Base-by-base conservation (phyloP, 352 stramenopile genomes). In the Phytophthora sp. region DNA sequence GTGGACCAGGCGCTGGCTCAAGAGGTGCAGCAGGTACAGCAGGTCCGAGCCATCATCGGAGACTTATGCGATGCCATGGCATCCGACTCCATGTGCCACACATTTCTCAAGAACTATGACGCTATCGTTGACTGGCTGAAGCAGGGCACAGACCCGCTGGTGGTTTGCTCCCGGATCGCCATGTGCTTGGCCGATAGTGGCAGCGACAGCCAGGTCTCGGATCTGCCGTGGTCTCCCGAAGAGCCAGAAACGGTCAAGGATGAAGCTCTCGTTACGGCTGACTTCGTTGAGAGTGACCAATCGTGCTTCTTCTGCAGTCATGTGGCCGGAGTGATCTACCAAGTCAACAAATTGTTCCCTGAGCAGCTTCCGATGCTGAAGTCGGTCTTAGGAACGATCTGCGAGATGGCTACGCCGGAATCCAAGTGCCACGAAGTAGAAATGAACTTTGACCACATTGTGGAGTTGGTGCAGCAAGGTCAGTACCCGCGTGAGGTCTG, bases 61-160 rank as follows among this genome's bases (percentile, higher is more conserved):
- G 85, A 94, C 57, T 63, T 94, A 24, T 94, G 85, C 57, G 74
- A 90, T 42, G 79, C 80, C 42, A 89, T 92, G 80, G 54, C 79
- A 15, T 42, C 63, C 4, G 82, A 91, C 53, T 94, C 85, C 6
- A 89, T 84, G 80, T 95, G 87, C 75, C 86, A 93, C 70, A 71
- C 69, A 41, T 89, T 95, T 63, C 42, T 93, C 8, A 86, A 91
- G 39, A 78, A 79, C 51, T 94, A 79, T 45, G 85, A 95, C 55
- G 69, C 84, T 21, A 86, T 95, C 49, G 85, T 95, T 5, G 65
- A 83, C 27, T 94, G 85, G 87, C 63, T 95, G 8, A 88, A 81
- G 56, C 69, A 92, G 27, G 87, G 80, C 30, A 93, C 82, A 1
- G 76, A 86, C 11, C 82, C 87, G 11, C 16, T 82, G 3, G 66